phyloP scores from a whole-genome alignment of 495 filamentous ascomycete genomes.

The Neurospora sp. region DNA sequence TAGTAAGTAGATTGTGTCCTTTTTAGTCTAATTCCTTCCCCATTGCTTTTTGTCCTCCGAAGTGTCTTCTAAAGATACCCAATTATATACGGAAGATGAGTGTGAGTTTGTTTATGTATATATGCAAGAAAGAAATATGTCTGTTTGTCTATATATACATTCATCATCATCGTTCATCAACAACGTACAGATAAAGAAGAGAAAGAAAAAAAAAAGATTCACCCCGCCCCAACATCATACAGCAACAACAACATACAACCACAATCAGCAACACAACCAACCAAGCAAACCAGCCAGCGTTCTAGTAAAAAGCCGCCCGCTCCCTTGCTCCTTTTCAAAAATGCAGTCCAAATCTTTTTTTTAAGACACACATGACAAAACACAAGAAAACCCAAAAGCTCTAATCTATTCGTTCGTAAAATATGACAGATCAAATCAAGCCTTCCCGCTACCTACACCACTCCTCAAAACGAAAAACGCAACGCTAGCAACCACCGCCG shows the following conservation, averaged over 20 bases:
- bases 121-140: background rate
- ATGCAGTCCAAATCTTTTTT: background rate
- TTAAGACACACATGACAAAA: too few species aligned
- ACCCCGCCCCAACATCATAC: background rate
- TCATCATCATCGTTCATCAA: background rate
- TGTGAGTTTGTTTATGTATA: background rate
- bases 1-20: background rate
- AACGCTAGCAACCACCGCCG: constrained; percentile 50
- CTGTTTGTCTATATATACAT: background rate
- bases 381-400: too few species aligned
- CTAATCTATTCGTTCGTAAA: too few species aligned
- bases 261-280: background rate
- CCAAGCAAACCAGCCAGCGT: background rate
- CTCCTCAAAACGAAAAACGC: constrained; percentile 43
- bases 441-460: background rate
- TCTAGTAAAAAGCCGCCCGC: background rate
- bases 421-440: background rate
- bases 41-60: background rate
- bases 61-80: background rate
- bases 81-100: background rate
- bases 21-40: background rate
- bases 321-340: background rate
- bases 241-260: background rate
- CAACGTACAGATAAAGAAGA: background rate
- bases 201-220: background rate